Percentiles rank a stretch among this genome's conserved stretches.
Evolutionary conservation across 148 eudicot genomes (phyloP).

Genomic region (Polygonum aviculare): DNA sequence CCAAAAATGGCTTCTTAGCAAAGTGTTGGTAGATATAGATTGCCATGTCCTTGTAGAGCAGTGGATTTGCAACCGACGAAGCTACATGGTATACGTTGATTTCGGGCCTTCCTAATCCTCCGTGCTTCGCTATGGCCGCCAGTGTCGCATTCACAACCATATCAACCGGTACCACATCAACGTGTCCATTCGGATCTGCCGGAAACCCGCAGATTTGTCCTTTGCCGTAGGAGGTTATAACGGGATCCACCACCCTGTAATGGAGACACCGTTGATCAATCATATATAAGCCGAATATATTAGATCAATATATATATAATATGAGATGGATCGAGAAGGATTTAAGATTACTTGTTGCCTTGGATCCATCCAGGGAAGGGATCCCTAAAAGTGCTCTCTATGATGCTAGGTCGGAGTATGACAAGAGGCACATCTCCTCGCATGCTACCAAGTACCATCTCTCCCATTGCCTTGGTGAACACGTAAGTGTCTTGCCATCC

Average conservation of each 20-base stretch:
- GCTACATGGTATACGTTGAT: constrained; percentile 77
- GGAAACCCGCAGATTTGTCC: constrained; percentile 84
- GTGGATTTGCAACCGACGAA: constrained; percentile 82
- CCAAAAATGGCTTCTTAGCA: constrained; percentile 49
- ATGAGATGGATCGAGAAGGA: too few relatives aligned
- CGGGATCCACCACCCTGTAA: constrained; percentile 95
- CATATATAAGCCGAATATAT: too few relatives aligned
- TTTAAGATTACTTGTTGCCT: constrained; percentile 62
- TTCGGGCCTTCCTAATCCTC: constrained; percentile 51
- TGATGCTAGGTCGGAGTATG: constrained; percentile 86
- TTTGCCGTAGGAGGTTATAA: constrained; percentile 77
- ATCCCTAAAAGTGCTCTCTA: constrained; percentile 85
- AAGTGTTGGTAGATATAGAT: constrained; percentile 48
- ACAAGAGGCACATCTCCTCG: constrained; percentile 83
- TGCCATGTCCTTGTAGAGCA: constrained; percentile 57
- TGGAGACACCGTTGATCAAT: too few relatives aligned
- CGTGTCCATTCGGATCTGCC: constrained; percentile 73
- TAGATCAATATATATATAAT: too few relatives aligned
- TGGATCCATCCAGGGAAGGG: constrained; percentile 99
- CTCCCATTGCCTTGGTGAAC: constrained; percentile 98
- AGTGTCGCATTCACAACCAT: constrained; percentile 90
- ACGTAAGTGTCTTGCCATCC: constrained; percentile 99
- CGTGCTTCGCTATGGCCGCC: constrained; percentile 96
- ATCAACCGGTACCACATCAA: constrained; percentile 95
- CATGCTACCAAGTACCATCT: constrained; percentile 70